These are phyloP conservation scores for Penicillium robsamsonii DNA, from an alignment of 495 filamentous ascomycete genomes.

Conservation along the genomic window DNA sequence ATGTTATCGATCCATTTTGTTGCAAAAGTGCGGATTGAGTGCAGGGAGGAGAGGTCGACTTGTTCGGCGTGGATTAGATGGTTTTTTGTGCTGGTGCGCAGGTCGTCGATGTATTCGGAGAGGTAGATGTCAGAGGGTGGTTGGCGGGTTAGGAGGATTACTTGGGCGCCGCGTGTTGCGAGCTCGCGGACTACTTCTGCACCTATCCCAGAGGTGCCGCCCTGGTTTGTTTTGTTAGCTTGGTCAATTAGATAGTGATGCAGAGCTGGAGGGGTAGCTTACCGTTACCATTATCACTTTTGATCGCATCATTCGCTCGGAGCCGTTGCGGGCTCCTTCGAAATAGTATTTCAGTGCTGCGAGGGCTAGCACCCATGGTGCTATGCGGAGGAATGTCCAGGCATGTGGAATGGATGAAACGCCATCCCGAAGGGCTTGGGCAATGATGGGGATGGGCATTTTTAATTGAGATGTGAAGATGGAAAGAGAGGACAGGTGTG, in stretches of 20 bases:
- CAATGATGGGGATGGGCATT: constrained; percentile 82
- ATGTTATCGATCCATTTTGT: constrained; percentile 98
- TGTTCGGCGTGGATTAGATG: constrained; percentile 92
- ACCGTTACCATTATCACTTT: constrained; percentile 92
- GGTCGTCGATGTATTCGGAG: constrained; percentile 85
- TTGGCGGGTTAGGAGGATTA: constrained; percentile 85
- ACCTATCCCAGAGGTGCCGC: constrained; percentile 92
- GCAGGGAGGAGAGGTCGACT: constrained; percentile 80
- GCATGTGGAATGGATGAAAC: constrained; percentile 63
- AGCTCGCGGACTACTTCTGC: constrained; percentile 70
- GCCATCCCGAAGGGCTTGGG: constrained; percentile 61
- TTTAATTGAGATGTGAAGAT: constrained; percentile 12
- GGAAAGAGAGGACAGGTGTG: constrained; percentile 12
- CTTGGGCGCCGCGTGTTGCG: constrained; percentile 80
- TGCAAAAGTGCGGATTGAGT: constrained; percentile 90
- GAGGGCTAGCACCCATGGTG: constrained; percentile 58
- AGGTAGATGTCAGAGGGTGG: constrained; percentile 80
- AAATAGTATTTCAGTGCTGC: constrained; percentile 74
- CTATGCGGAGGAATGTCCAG: constrained; percentile 56
- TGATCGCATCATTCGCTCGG: constrained; percentile 86
- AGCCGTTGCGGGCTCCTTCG: constrained; percentile 67
- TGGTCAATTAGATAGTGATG: neutral
- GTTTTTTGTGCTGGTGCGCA: constrained; percentile 78
- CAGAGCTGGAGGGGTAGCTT: constrained; percentile 15
- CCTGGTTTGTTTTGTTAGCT: constrained; percentile 44